Conservation (phyloP, 1,139 yeast species). For the Magnusiomyces clavatus region DNA sequence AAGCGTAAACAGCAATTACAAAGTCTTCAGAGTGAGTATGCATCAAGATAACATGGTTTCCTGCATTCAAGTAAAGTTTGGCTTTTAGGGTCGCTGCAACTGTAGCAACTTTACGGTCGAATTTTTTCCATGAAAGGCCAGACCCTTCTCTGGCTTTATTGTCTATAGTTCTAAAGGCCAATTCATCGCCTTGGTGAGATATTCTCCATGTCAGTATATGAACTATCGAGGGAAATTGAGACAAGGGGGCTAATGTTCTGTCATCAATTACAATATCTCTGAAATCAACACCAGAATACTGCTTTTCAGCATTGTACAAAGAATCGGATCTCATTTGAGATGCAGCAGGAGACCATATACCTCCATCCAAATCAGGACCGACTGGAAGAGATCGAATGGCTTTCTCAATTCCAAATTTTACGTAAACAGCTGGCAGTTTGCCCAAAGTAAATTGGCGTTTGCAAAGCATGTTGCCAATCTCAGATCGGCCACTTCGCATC, state of each 20-base stretch:
- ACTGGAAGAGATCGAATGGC: constrained; percentile 65
- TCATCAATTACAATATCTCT: constrained; percentile 70
- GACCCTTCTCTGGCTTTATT: constrained; percentile 40
- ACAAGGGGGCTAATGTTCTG: constrained; percentile 62
- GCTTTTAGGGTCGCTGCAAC: constrained; percentile 52
- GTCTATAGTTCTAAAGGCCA: constrained; percentile 65
- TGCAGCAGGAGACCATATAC: constrained; percentile 75
- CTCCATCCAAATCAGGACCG: constrained; percentile 74
- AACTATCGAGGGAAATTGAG: constrained; percentile 63
- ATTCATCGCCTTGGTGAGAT: constrained; percentile 63
- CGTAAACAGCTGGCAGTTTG: constrained; percentile 62
- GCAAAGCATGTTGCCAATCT: constrained; percentile 90
- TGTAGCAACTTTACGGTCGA: constrained; percentile 70
- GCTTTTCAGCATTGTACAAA: constrained; percentile 44
- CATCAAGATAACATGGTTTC: constrained; percentile 71
- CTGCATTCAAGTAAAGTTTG: constrained; percentile 47
- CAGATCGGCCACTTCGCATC: constrained; percentile 74
- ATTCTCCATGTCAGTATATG: constrained; percentile 78
- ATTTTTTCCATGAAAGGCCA: constrained; percentile 75
- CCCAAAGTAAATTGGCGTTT: constrained; percentile 78
- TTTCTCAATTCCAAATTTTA: constrained; percentile 65
- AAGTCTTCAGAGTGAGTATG: constrained; percentile 85
- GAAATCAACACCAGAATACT: constrained; percentile 72
- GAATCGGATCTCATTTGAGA: constrained; percentile 52
- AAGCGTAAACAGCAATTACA: constrained; percentile 76